phyloP scores from a whole-genome alignment of 805 yeast species.

The Torulaspora quercuum region DNA sequence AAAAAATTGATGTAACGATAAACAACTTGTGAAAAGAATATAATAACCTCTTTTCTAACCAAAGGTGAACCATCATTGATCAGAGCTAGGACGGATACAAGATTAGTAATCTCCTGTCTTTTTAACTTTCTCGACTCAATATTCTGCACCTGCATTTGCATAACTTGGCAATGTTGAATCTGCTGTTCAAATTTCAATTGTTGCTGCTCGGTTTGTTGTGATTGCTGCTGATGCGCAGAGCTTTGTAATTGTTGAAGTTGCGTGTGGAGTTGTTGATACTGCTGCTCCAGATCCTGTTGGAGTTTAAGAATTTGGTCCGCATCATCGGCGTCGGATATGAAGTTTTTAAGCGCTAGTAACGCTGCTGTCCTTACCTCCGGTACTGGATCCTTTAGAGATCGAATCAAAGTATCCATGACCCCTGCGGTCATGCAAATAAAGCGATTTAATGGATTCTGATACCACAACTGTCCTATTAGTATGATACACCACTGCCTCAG shows the following conservation, averaged over 20 bases:
- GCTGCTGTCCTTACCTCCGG: slow-evolving; percentile 93
- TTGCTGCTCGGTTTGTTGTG: slow-evolving; percentile 24
- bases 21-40: slow-evolving; percentile 72
- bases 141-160: slow-evolving; percentile 30
- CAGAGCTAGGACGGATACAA: slow-evolving; percentile 61
- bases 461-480: slow-evolving; percentile 73
- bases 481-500: slow-evolving; percentile 91
- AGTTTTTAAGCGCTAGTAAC: slow-evolving; percentile 66
- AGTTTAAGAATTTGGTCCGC: slow-evolving; percentile 35
- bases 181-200: slow-evolving; percentile 34
- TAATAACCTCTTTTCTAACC: slow-evolving; percentile 80
- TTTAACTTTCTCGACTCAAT: slow-evolving; percentile 45
- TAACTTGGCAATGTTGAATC: slow-evolving; percentile 29
- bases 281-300: slow-evolving; percentile 36
- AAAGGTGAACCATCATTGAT: slow-evolving; percentile 86
- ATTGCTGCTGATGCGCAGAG: slow-evolving; percentile 29
- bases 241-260: slow-evolving; percentile 32
- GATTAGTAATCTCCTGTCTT: slow-evolving; percentile 66
- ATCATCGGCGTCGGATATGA: slow-evolving; percentile 48
- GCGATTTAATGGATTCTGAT: slow-evolving; percentile 68
- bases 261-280: slow-evolving; percentile 32
- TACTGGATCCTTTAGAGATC: slow-evolving; percentile 76
- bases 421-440: slow-evolving; percentile 66
- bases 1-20: slow-evolving; percentile 68
- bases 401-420: slow-evolving; percentile 48